phyloP scores from a whole-genome alignment of 371 early-diverging fungal species.

The Racocetra persica region DNA sequence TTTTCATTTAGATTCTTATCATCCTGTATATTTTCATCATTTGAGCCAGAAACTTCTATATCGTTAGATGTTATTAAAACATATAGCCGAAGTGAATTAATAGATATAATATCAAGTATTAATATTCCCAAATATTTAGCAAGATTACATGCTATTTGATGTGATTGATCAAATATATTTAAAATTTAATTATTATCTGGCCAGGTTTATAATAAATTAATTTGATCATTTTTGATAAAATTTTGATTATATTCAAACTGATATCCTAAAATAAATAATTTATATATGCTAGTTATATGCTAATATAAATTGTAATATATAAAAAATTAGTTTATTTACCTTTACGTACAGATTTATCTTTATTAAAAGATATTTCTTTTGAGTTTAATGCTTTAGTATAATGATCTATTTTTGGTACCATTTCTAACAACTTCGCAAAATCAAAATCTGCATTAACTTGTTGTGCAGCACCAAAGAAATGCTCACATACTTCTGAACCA shows the following conservation, averaged over 20 bases:
- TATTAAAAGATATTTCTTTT: neutral
- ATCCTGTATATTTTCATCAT: slow-evolving; percentile 4
- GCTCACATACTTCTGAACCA: neutral
- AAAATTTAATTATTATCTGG: neutral
- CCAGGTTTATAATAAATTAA: neutral
- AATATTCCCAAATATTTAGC: neutral
- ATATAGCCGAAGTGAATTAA: neutral
- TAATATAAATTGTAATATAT: neutral
- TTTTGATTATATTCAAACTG: slow-evolving; percentile 2
- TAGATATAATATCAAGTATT: neutral
- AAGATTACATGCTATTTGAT: neutral
- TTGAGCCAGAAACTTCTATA: neutral
- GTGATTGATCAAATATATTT: neutral
- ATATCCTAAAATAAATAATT: neutral
- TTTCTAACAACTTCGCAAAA: neutral
- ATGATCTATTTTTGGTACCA: neutral
- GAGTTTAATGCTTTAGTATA: neutral
- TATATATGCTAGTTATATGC: neutral
- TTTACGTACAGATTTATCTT: neutral
- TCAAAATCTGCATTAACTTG: slow-evolving; percentile 22
- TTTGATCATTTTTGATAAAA: neutral
- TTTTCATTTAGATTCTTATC: neutral
- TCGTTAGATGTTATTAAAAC: neutral
- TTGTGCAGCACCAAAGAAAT: neutral
- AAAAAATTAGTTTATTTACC: neutral